Conservation (phyloP, 2,329 filamentous ascomycete species). For the Golovinomyces cichoracearum region DNA sequence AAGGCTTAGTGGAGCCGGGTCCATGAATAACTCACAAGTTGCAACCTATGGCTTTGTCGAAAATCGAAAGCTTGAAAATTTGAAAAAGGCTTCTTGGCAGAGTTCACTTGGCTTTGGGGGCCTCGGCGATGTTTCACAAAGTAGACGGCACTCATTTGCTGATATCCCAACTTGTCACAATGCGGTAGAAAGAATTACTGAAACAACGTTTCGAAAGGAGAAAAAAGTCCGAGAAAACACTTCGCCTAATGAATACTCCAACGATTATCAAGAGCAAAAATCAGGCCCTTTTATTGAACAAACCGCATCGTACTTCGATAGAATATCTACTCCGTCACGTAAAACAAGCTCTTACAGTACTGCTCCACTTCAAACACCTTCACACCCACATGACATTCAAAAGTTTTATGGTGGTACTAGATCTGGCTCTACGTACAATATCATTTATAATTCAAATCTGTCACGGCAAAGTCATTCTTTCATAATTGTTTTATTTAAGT, state of each 20-base stretch:
- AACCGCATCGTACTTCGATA: constrained; percentile 16
- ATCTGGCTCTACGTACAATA: constrained; percentile 33
- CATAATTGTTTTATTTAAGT: constrained; percentile 91
- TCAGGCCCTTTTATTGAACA: constrained; percentile 14
- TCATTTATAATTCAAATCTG: constrained; percentile 33
- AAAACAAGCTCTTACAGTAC: constrained; percentile 7
- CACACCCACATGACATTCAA: constrained; percentile 9
- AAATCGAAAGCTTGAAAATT: constrained; percentile 34
- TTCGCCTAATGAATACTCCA: constrained; percentile 11
- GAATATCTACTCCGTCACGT: constrained; percentile 8
- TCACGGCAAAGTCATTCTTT: constrained; percentile 42
- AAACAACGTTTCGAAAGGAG: constrained; percentile 14
- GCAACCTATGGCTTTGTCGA: constrained; percentile 22
- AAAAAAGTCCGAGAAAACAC: constrained; percentile 10
- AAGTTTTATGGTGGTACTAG: constrained; percentile 16
- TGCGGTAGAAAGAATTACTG: constrained; percentile 29
- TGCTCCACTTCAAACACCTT: constrained; percentile 5
- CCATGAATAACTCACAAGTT: constrained; percentile 12
- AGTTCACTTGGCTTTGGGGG: constrained; percentile 41
- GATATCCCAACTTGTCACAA: constrained; percentile 38
- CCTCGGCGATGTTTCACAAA: constrained; percentile 38
- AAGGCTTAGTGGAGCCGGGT: constrained; percentile 17
- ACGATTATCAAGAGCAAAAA: constrained; percentile 12
- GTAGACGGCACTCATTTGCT: constrained; percentile 56
- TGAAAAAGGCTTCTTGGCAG: constrained; percentile 46